A percentile compares a stretch with the other conserved stretches of the same genome.
These are phyloP conservation scores for Hirsutella minnesotensis DNA, from an alignment of 2,329 filamentous ascomycete genomes.

Conservation along the genomic window DNA sequence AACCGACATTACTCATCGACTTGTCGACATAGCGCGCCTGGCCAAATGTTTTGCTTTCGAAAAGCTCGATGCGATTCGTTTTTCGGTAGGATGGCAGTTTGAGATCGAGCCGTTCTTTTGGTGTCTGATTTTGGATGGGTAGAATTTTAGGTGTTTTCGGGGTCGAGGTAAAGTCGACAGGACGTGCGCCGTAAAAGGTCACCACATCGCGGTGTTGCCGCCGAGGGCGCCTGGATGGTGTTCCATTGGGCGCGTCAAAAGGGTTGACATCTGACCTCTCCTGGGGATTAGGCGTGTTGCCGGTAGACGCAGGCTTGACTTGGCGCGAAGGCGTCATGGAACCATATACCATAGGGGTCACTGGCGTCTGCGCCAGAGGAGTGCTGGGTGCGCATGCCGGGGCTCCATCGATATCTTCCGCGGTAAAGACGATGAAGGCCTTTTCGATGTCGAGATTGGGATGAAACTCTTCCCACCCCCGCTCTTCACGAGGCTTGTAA, in stretches of 20 bases:
- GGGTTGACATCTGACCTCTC: conserved; percentile 17
- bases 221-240: conserved; percentile 23
- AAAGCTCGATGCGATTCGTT: conserved; percentile 67
- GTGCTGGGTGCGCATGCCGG: conserved; percentile 26
- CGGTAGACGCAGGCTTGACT: conserved; percentile 28
- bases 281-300: conserved; percentile 29
- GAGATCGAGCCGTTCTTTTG: conserved; percentile 67
- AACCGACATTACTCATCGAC: conserved; percentile 90
- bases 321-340: conserved; percentile 35
- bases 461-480: conserved; percentile 96
- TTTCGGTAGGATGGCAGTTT: conserved; percentile 65
- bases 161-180: conserved; percentile 27
- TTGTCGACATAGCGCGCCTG: conserved; percentile 90
- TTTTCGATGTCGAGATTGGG: conserved; percentile 85
- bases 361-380: conserved; percentile 18
- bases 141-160: conserved; percentile 53
- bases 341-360: conserved; percentile 22
- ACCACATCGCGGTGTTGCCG: conserved; percentile 39
- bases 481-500: conserved; percentile 93
- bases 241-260: conserved; percentile 17
- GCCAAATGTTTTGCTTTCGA: conserved; percentile 75
- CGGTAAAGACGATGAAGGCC: conserved; percentile 64
- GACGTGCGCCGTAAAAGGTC: conserved; percentile 40
- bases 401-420: conserved; percentile 75
- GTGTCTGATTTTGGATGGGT: conserved; percentile 69